Evolutionary conservation across 2,329 filamentous ascomycete species (phyloP), one percentile per base, ranked within the genome.

Genomic region (Amesomyces nigricolor): DNA sequence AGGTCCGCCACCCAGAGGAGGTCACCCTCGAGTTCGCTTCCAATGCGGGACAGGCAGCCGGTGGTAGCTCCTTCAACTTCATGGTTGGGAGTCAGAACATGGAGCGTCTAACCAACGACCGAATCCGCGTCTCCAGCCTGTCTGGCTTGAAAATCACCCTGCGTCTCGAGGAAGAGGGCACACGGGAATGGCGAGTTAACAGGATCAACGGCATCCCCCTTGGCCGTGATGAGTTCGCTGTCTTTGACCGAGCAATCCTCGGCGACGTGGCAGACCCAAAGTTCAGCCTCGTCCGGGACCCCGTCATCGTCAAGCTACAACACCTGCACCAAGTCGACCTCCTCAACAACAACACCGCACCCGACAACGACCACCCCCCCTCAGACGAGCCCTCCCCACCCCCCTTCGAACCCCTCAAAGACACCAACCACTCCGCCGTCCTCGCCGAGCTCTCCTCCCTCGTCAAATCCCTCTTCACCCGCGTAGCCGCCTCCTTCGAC

Each of bases 211-310:
- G 87, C 62, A 80, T 91, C 40, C 81, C 87, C 1, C 76, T 99
- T 3, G 92, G 92, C 4, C 86, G 88, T 47, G 90, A 97, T 66
- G 92, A 97, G 71, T 88, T 86, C 61, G 83, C 96, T 17, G 88
- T 89, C 67, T 81, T 97, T 60, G 80, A 87, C 46, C 83, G 87
- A 22, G 84, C 90, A 56, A 81, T 92, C 26, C 83, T 90, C 29
- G 83, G 87, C 55, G 86, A 88, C 61, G 80, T 91, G 37, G 81
- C 83, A 19, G 92, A 96, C 70, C 88, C 91, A 13, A 86, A 91
- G 55, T 96, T 96, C 69, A 88, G 85, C 9, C 81, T 89, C 29
- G 77, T 91, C 26, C 82, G 88, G 46, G 89, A 96, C 64, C 71
- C 81, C 4, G 78, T 70, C 13, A 57, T 70, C 0, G 66, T 66